A percentile compares a stretch with the other conserved stretches of the same genome.
phyloP scores from a whole-genome alignment of 2,329 filamentous ascomycete species.

The Exophiala calicioides region DNA sequence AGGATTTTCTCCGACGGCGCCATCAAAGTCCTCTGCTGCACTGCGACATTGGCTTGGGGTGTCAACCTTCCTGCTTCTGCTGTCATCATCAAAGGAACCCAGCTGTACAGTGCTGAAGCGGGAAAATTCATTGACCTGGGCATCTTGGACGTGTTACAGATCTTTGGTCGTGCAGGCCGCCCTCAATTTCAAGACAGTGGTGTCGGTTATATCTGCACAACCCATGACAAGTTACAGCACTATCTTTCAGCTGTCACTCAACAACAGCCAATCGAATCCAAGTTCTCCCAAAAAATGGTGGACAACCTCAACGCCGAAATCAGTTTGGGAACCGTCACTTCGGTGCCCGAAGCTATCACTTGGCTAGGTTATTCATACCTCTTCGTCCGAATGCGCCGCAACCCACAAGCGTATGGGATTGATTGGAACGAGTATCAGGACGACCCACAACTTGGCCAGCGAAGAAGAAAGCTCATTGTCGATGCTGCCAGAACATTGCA shows the following conservation, averaged over 20 bases:
- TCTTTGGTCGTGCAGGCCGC: slow-evolving; percentile 96
- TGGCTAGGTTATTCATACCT: slow-evolving; percentile 98
- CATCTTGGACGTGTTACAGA: slow-evolving; percentile 94
- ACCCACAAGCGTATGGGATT: slow-evolving; percentile 89
- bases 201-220: slow-evolving; percentile 97
- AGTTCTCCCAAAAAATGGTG: slow-evolving; percentile 87
- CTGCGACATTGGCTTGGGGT: slow-evolving; percentile 96
- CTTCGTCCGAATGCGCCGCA: slow-evolving; percentile 93
- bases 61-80: slow-evolving; percentile 96
- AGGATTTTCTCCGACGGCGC: slow-evolving; percentile 86
- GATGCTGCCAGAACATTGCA: slow-evolving; percentile 85
- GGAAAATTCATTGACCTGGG: slow-evolving; percentile 96
- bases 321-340: slow-evolving; percentile 89
- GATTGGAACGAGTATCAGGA: slow-evolving; percentile 89
- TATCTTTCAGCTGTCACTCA: slow-evolving; percentile 92
- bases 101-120: slow-evolving; percentile 93
- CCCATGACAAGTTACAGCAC: slow-evolving; percentile 86
- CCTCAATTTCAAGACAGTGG: slow-evolving; percentile 97
- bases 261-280: slow-evolving; percentile 96
- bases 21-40: slow-evolving; percentile 97
- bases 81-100: slow-evolving; percentile 96
- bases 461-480: slow-evolving; percentile 81
- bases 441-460: slow-evolving; percentile 82
- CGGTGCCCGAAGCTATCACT: slow-evolving; percentile 86
- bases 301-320: slow-evolving; percentile 98